Evolutionary conservation across 352 stramenopile genomes (phyloP).

Genomic region (Pelagophyceae sp.): DNA sequence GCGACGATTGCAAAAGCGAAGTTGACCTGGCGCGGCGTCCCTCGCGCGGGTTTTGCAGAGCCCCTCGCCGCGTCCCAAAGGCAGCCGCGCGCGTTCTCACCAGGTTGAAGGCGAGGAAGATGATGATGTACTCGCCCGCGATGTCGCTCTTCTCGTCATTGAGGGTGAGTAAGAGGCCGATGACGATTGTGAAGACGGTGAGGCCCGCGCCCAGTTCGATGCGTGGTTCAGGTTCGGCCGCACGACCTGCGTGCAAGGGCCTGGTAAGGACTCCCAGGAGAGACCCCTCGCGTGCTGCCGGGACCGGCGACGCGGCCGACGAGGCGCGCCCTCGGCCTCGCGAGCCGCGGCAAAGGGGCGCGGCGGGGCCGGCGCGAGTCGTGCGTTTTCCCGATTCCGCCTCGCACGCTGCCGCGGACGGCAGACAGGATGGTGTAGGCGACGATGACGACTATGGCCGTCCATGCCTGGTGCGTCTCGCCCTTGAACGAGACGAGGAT

Average conservation of each 20-base stretch:
- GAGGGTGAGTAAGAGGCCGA: no score
- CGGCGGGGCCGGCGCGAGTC: no score
- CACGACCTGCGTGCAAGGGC: no score
- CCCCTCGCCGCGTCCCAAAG: background rate
- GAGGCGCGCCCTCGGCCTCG: no score
- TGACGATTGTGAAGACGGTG: no score
- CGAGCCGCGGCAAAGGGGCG: no score
- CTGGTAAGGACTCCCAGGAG: background rate
- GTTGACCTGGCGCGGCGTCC: no score
- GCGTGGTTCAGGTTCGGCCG: no score
- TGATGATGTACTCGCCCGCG: background rate
- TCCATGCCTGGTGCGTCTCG: background rate
- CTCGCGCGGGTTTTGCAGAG: background rate
- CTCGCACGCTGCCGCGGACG: background rate
- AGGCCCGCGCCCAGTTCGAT: no score
- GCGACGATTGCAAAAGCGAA: background rate
- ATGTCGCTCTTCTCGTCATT: no score
- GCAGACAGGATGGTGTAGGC: background rate
- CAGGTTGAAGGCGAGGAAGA: background rate
- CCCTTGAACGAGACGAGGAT: background rate
- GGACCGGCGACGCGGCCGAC: background rate
- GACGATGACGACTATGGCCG: background rate
- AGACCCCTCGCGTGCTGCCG: background rate
- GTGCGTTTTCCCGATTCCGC: no score
- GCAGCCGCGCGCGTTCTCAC: background rate